Percentiles rank a stretch among this genome's conserved stretches.
phyloP scores from a whole-genome alignment of 495 filamentous ascomycete species.

The Neurospora sp. region DNA sequence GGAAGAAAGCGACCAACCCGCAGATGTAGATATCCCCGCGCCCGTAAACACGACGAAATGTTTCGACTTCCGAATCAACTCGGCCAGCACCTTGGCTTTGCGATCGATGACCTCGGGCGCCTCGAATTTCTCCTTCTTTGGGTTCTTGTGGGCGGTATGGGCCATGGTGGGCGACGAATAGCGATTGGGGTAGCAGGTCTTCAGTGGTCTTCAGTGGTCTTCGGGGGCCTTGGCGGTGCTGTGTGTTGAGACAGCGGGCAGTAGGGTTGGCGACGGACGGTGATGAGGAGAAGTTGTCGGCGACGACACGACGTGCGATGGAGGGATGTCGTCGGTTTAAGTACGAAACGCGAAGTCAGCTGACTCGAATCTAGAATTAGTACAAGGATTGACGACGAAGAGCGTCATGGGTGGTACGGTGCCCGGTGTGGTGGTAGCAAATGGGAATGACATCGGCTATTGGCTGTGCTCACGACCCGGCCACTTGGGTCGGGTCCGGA shows the following conservation, averaged over 20 bases:
- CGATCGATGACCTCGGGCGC: constrained; percentile 16
- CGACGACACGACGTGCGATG: background rate
- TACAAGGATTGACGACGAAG: background rate
- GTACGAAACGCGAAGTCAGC: background rate
- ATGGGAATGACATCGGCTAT: background rate
- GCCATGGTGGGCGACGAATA: background rate
- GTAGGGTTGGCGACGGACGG: background rate
- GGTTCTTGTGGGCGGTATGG: background rate
- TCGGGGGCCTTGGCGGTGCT: background rate
- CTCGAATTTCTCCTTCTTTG: constrained; percentile 24
- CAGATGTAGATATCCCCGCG: constrained; percentile 36
- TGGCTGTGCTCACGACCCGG: background rate
- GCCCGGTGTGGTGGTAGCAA: background rate
- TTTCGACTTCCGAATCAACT: constrained; percentile 31
- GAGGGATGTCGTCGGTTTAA: background rate
- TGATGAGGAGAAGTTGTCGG: background rate
- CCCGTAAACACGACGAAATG: constrained; percentile 40
- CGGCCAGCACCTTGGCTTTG: constrained; percentile 27
- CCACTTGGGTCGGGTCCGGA: background rate
- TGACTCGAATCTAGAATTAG: background rate
- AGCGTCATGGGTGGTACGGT: background rate
- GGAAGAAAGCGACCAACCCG: constrained; percentile 13
- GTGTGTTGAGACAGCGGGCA: background rate
- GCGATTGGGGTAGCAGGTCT: background rate
- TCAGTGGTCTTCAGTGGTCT: background rate